Conservation (phyloP, 1,284 basidiomycete species). For the Mycosarcoma mackinlayi region DNA sequence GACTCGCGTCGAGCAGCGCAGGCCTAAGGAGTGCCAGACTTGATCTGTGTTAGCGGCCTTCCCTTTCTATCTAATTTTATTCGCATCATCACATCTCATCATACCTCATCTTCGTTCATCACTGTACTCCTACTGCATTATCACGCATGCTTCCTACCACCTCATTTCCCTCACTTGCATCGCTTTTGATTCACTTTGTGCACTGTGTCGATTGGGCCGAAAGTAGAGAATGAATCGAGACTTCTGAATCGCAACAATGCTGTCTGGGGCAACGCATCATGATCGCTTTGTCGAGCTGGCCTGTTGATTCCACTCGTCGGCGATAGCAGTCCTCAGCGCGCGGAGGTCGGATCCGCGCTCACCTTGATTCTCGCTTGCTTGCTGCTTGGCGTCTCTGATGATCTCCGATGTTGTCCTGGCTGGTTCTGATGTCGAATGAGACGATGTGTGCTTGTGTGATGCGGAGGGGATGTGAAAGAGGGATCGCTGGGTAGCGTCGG, state of each 20-base stretch:
- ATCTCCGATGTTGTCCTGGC: constrained; percentile 21
- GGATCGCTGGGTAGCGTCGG: constrained; percentile 28
- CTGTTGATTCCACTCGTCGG: constrained; percentile 42
- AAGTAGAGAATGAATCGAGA: neutral
- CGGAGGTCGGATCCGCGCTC: constrained; percentile 28
- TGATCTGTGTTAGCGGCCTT: no score
- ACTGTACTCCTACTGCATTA: constrained; percentile 36
- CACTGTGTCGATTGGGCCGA: neutral
- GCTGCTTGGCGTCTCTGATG: constrained; percentile 17
- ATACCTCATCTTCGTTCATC: constrained; percentile 4
- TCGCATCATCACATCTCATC: neutral
- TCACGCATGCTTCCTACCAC: neutral
- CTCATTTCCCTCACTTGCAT: neutral
- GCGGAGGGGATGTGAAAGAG: constrained; percentile 41
- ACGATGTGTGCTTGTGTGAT: constrained; percentile 9
- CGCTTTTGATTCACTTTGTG: no score
- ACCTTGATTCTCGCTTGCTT: constrained; percentile 21
- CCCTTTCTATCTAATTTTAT: no score
- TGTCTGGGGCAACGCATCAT: no score
- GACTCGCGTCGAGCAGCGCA: constrained; percentile 45
- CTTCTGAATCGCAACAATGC: no score
- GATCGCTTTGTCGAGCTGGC: constrained; percentile 12
- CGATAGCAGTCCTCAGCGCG: constrained; percentile 27
- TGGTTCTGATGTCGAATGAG: neutral
- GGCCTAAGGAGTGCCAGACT: constrained; percentile 6